Base-by-base conservation (phyloP, 305 asterid species). In the Fraxinus latifolia region DNA sequence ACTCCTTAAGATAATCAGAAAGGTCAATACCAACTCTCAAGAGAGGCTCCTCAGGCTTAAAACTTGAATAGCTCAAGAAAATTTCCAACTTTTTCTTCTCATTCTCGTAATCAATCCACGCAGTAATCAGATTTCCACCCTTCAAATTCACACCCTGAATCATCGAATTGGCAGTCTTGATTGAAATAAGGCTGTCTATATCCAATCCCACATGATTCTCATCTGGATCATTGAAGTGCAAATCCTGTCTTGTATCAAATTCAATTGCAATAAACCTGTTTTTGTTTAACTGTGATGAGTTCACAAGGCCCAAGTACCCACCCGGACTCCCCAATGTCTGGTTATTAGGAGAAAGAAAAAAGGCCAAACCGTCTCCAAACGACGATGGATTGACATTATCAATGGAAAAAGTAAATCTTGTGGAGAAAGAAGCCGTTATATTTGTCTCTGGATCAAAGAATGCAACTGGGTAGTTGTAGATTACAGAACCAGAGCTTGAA, bases 121-220 rank as follows among this genome's bases (percentile, higher is more conserved):
- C 87, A 1, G 89, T 89, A n/a, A 89, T 86, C 81, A 81, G 78
- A 17, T 89, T 89, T 47, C 90, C 90, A 47, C 92, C 85, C 86
- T 81, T 87, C 77, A 89, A 50, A 76, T 77, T 77, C 5, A 89
- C 44, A 4, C 60, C 83, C 12, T 21, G 34, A n/a, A 58, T 23
- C 79, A 80, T 78, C 0, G 87, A 79, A 60, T 87, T 83, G 0
- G 77, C 89, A 7, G 92, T 79, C 75, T 84, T 74, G 84, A 86
- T 73, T 1, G 90, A 87, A 23, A 79, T 79, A 0, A 89, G 58
- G 83, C 88, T 77, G 77, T 87, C 88, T 55, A 87, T 53, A 50
- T 89, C 90, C 72, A 89, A 78, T 3, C 92, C 90, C 8, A 89
- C 90, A 68, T 89, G 92, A 55, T 89, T 87, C 0, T 86, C 92